Evolutionary conservation across 73 alveolate genomes (phyloP), one percentile per base, ranked within the genome.

Genomic region (Paramecium biaurelia): DNA sequence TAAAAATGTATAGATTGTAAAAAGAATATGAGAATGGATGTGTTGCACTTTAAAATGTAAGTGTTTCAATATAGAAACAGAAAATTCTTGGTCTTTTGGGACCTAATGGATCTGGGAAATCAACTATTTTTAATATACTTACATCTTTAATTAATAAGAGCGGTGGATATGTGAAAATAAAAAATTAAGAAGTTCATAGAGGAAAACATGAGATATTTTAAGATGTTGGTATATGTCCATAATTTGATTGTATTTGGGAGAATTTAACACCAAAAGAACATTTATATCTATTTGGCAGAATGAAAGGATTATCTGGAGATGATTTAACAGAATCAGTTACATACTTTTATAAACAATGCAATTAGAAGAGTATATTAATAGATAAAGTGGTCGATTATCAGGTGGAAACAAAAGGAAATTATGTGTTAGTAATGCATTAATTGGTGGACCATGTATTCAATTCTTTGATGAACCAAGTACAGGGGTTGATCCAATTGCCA

Each of bases 381-480:
- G 93, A 88, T 42, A 58, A 41, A 93, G 95, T 26, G 97, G 93
- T 32, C 92, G 92, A 59, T 95, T 98, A 67, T 93, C 98, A 28
- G 99, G 99, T 15, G 99, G 99, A 42, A 98, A 98, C 76, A 98
- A 98, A 93, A 94, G 99, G 85, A 98, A 98, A 95, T 97, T 98
- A 32, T 95, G 97, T 12, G 97, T 98, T 53, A 98, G 98, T 38
- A 93, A 96, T 20, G 93, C 99, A 6, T 85, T 98, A 85, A 98
- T 98, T 95, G 99, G 99, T 14, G 95, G 93, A 24, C 99, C 99
- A 9, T 94, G 94, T 30, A 49, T 97, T 34, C 89, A 96, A 23
- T 89, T 98, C 89, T 95, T 98, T 35, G 99, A 98, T 90, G 99
- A 98, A 72, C 93, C 93, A 58, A 58, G 87, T 34, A 58, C 93